Base-by-base conservation (phyloP, 2,329 filamentous ascomycete species). In the Aphanoascus verrucosus region DNA sequence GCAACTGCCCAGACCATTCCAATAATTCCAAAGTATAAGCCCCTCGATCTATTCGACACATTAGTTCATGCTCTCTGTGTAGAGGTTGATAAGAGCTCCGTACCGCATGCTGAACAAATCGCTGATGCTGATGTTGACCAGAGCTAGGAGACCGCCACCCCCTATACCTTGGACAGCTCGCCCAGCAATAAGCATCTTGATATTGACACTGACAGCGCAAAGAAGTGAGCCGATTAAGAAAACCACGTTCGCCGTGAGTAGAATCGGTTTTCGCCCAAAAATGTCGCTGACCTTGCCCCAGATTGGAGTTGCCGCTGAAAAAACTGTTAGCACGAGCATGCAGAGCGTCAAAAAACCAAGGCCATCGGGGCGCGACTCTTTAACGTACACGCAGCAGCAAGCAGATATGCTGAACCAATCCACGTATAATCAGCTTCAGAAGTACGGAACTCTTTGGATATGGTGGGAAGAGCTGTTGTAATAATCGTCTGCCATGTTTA, bases 271-370 rank as follows among this genome's bases (percentile, higher is more conserved):
- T 40, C 83, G 73, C 1, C 83, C 82, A 69, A 79, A 85, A 55
- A 85, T 84, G 58, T 85, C 83, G 43, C 78, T 80, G 19, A 83
- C 67, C 61, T 83, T 83, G 19, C 80, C 77, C 75, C 77, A 80
- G 34, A 74, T 69, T 2, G 76, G 76, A 2, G 73, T 74, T 1
- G 74, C 59, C 19, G 66, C 60, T 58, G 17, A 42, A 23, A n/a
- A 15, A 31, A 43, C 23, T n/a, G 11, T 28, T 31, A 43, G 49
- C 31, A 28, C 11, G 54, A 41, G 56, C 53, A 52, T 56, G 12
- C 57, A 19, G 28, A 41, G 5, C 19, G 6, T 8, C n/a, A n/a
- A n/a, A n/a, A n/a, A n/a, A n/a, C n/a, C n/a, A n/a, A n/a, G n/a
- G n/a, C n/a, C n/a, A n/a, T n/a, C n/a, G n/a, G n/a, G n/a, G n/a